These are phyloP conservation scores for Mimosa pudica DNA, from an alignment of 306 rosid species.

Conservation along the genomic window DNA sequence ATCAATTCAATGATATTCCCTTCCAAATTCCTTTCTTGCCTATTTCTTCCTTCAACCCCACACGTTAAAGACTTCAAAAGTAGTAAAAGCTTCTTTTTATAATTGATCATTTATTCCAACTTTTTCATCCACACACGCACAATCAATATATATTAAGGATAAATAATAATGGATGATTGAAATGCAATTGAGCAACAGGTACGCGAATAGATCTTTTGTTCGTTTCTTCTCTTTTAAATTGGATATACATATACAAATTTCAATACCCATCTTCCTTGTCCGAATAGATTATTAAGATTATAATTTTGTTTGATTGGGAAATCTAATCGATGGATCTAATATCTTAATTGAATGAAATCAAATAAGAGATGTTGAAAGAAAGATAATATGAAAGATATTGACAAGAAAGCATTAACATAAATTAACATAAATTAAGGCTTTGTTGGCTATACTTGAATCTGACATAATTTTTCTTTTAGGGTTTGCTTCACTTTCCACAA, in stretches of 20 bases:
- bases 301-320: background rate
- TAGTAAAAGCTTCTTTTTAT: conserved; percentile 39
- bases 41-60: conserved; percentile 49
- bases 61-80: conserved; percentile 49
- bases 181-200: conserved; percentile 31
- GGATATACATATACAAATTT: background rate
- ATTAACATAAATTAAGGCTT: conserved; percentile 60
- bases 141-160: conserved; percentile 53
- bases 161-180: conserved; percentile 51
- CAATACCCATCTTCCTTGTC: background rate
- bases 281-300: background rate
- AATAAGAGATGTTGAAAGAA: too few relatives aligned
- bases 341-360: background rate
- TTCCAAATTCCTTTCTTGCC: conserved; percentile 1
- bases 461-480: conserved; percentile 47
- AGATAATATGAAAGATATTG: conserved; percentile 72
- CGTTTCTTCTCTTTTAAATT: background rate
- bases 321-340: background rate
- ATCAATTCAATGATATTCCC: conserved; percentile 53
- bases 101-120: conserved; percentile 30
- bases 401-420: conserved; percentile 80
- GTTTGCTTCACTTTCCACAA: conserved; percentile 53
- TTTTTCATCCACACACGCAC: background rate
- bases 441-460: conserved; percentile 61
- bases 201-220: background rate